phyloP scores from a whole-genome alignment of 2,329 filamentous ascomycete genomes.

The Colletotrichum sp. region DNA sequence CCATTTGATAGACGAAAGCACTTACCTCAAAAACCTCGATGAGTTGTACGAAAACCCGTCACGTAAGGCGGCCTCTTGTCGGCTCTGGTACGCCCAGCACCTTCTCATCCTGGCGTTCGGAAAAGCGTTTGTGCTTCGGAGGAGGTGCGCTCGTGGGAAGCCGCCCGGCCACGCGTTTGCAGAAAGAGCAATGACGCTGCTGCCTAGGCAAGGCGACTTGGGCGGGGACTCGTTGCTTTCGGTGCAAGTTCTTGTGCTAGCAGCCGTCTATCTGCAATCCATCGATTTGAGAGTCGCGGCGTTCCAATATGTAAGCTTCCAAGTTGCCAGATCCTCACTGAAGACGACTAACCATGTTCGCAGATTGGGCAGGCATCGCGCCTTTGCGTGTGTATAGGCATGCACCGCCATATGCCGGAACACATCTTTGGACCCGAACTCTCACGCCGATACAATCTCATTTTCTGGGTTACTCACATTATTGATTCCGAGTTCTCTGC shows the following conservation, averaged over 20 bases:
- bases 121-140: neutral
- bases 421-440: neutral
- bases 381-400: neutral
- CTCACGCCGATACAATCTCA: neutral
- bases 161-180: neutral
- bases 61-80: neutral
- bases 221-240: neutral
- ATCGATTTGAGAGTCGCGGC: neutral
- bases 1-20: neutral
- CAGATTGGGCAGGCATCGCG: neutral
- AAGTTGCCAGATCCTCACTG: neutral
- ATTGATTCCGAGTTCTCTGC: neutral
- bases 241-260: neutral
- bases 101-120: slow-evolving; percentile 15
- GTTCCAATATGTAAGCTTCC: neutral
- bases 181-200: neutral
- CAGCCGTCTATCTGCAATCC: neutral
- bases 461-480: neutral
- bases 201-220: neutral
- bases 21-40: neutral
- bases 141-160: neutral
- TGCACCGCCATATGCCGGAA: neutral
- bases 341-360: neutral
- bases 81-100: slow-evolving; percentile 8
- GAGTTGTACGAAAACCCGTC: neutral